Evolutionary conservation across 805 yeast species (phyloP).

Genomic region (Myxozyma lipomycoides): DNA sequence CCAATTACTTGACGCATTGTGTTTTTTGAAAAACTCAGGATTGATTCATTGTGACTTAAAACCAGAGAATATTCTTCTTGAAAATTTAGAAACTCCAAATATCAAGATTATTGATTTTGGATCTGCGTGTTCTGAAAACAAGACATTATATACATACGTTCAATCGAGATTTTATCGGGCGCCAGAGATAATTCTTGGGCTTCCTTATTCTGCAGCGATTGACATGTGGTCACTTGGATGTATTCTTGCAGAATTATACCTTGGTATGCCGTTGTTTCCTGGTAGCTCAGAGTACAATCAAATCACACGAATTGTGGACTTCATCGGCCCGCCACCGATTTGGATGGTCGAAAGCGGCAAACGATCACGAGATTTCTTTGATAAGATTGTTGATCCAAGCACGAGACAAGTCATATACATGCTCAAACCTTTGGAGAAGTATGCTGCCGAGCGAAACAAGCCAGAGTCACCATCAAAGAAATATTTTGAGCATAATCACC

Average conservation of each 20-base stretch:
- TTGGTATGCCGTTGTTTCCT: conserved; percentile 90
- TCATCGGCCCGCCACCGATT: conserved; percentile 77
- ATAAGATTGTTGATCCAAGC: conserved; percentile 40
- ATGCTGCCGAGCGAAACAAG: conserved; percentile 41
- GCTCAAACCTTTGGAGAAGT: conserved; percentile 51
- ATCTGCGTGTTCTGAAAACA: conserved; percentile 1
- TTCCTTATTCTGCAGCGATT: conserved; percentile 81
- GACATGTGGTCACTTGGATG: conserved; percentile 98
- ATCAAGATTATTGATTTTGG: conserved; percentile 76
- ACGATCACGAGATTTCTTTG: conserved; percentile 64
- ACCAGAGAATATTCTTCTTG: conserved; percentile 85
- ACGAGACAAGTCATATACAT: conserved; percentile 36
- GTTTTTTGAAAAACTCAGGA: conserved; percentile 71
- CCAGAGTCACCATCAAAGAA: conserved; percentile 73
- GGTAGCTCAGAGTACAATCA: conserved; percentile 93
- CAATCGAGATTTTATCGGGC: conserved; percentile 64
- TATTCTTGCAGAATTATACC: conserved; percentile 78
- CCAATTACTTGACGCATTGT: conserved; percentile 75
- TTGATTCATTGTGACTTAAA: conserved; percentile 93
- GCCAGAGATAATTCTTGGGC: conserved; percentile 87
- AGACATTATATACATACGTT: neutral
- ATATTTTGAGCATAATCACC: conserved; percentile 61
- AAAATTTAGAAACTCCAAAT: conserved; percentile 68
- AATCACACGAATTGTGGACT: conserved; percentile 69
- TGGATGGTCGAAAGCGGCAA: conserved; percentile 98